phyloP scores from a whole-genome alignment of 768 basidiomycete genomes.

The Leccinum obscurum region DNA sequence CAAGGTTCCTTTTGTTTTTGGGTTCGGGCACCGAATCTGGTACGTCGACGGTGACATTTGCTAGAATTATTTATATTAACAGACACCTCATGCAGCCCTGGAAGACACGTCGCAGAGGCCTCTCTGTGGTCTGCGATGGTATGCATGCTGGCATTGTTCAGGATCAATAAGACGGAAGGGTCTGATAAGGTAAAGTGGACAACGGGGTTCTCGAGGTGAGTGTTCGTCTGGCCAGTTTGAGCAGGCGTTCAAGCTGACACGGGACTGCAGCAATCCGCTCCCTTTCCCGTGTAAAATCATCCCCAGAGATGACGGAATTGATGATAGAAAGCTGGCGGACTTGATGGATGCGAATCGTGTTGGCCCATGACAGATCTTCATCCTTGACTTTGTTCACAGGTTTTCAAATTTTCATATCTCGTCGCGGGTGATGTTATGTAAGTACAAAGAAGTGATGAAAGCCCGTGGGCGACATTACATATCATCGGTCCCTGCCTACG shows the following conservation, averaged over 20 bases:
- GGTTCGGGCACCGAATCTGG: slow-evolving; percentile 26
- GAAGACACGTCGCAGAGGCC: slow-evolving; percentile 23
- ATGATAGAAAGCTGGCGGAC: background rate
- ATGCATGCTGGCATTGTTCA: slow-evolving; percentile 19
- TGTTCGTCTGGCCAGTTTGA: background rate
- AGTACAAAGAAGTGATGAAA: background rate
- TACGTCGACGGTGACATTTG: background rate
- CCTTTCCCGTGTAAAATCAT: slow-evolving; percentile 5
- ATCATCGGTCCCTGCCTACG: background rate
- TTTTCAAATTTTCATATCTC: too few relatives aligned
- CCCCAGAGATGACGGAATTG: background rate
- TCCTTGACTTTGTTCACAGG: background rate
- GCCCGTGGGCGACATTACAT: background rate
- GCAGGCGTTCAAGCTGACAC: background rate
- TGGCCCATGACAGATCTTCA: background rate
- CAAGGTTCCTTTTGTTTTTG: background rate
- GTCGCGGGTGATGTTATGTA: background rate
- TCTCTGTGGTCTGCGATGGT: slow-evolving; percentile 25
- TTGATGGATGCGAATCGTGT: background rate
- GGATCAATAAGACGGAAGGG: slow-evolving; percentile 17
- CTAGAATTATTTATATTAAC: background rate
- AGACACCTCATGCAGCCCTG: slow-evolving; percentile 8
- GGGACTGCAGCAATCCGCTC: slow-evolving; percentile 11
- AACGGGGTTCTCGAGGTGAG: slow-evolving; percentile 15
- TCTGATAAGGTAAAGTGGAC: slow-evolving; percentile 21